Evolutionary conservation across 768 basidiomycete species (phyloP).

Genomic region (Suillus ampliporus): DNA sequence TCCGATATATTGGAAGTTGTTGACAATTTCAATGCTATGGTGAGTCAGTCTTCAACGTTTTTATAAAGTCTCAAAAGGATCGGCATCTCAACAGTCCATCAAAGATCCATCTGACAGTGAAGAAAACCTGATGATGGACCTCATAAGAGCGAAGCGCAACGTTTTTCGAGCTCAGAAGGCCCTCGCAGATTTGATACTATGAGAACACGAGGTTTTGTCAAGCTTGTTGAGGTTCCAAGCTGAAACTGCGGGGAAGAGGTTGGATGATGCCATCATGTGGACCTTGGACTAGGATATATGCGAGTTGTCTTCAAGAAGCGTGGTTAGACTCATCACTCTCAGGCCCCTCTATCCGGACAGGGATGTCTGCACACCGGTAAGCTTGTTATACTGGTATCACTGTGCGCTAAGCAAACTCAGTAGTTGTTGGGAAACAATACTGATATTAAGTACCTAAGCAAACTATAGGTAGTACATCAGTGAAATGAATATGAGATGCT

Average conservation of each 20-base stretch:
- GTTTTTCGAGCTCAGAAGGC: neutral
- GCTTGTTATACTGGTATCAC: too few relatives aligned
- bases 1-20: neutral
- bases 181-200: neutral
- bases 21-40: conserved; percentile 1
- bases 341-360: neutral
- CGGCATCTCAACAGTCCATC: neutral
- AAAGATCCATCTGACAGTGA: neutral
- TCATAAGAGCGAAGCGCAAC: neutral
- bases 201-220: neutral
- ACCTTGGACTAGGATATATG: too few relatives aligned
- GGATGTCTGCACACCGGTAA: neutral
- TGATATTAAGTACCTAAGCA: too few relatives aligned
- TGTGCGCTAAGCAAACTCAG: too few relatives aligned
- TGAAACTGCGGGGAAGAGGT: too few relatives aligned
- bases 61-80: too few relatives aligned
- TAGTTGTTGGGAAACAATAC: too few relatives aligned
- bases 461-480: too few relatives aligned
- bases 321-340: neutral
- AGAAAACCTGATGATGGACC: neutral
- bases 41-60: neutral
- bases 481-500: too few relatives aligned
- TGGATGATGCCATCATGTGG: too few relatives aligned
- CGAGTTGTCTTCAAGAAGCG: neutral
- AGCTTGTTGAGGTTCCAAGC: too few relatives aligned